Conservation (phyloP, 1,139 yeast genomes). For the Pneumocystis canis region DNA sequence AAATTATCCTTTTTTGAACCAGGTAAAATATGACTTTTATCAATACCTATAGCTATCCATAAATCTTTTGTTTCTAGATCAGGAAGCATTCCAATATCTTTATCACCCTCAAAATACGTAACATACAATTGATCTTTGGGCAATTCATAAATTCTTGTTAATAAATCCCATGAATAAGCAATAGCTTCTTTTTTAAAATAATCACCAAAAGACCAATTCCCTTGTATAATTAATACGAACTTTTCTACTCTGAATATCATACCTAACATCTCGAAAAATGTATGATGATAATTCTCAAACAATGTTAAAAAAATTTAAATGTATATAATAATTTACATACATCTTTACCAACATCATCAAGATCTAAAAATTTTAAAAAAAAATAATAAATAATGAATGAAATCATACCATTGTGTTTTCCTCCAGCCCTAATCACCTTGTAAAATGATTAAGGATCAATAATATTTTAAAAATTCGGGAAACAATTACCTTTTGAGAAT, state of each 20-base stretch:
- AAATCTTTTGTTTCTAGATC: conserved; percentile 83
- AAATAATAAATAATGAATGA: background rate
- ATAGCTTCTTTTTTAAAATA: conserved; percentile 92
- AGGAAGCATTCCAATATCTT: conserved; percentile 66
- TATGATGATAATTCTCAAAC: conserved; percentile 58
- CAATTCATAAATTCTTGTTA: conserved; percentile 70
- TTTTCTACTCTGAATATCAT: background rate
- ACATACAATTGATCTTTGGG: conserved; percentile 72
- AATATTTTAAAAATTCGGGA: background rate
- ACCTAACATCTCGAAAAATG: conserved; percentile 97
- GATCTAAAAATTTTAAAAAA: conserved; percentile 25
- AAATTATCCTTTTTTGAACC: conserved; percentile 85
- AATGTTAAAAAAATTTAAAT: background rate
- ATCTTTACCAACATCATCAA: conserved; percentile 96
- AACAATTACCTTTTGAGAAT: conserved; percentile 54
- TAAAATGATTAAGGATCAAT: background rate
- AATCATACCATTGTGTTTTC: conserved; percentile 65
- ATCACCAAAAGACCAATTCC: conserved; percentile 97
- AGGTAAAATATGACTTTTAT: conserved; percentile 82
- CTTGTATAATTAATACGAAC: conserved; percentile 7
- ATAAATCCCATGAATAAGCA: conserved; percentile 73
- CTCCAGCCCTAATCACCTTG: conserved; percentile 93
- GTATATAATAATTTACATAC: conserved; percentile 25
- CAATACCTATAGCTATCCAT: conserved; percentile 80
- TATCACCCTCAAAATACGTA: conserved; percentile 91